Conservation (phyloP, 805 yeast species). For the Hagleromyces aurorensis region DNA sequence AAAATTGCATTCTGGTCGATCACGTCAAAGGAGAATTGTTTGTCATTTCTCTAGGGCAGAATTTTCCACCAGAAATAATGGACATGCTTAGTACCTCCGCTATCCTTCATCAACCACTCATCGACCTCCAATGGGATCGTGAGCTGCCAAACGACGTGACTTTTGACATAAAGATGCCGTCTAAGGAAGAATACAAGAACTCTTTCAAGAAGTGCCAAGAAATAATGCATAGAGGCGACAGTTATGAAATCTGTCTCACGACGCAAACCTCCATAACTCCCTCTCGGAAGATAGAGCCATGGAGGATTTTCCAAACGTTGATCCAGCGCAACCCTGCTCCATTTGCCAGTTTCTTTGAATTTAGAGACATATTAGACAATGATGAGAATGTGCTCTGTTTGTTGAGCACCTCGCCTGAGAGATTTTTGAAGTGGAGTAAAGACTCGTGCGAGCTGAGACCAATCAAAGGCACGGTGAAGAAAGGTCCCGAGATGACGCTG, state of each 20-base stretch:
- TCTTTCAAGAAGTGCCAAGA: conserved; percentile 60
- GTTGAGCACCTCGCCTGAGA: conserved; percentile 88
- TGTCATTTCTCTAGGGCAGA: conserved; percentile 42
- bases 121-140: conserved; percentile 5
- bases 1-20: conserved; percentile 53
- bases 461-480: conserved; percentile 89
- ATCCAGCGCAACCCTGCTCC: conserved; percentile 84
- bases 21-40: conserved; percentile 38
- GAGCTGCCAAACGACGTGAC: conserved; percentile 16
- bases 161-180: conserved; percentile 41
- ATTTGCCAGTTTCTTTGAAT: conserved; percentile 71
- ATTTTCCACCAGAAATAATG: conserved; percentile 26
- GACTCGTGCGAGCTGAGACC: conserved; percentile 75
- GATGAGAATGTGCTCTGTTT: conserved; percentile 41
- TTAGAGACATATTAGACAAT: conserved; percentile 30
- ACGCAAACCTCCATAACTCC: conserved; percentile 57
- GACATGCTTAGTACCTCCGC: conserved; percentile 5
- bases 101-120: conserved; percentile 1
- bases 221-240: conserved; percentile 69
- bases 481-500: conserved; percentile 43
- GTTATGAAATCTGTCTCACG: conserved; percentile 89
- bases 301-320: conserved; percentile 74
- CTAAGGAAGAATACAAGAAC: conserved; percentile 42
- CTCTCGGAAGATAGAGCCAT: conserved; percentile 45
- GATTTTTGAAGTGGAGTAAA: conserved; percentile 75